phyloP scores from a whole-genome alignment of 306 rosid genomes.

The peach (Prunus persica) region Prunus_persica_NCBIv2 NC_034009.1:38233501-38234000 shows the following conservation, averaged over 20 bases:
- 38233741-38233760: slow-evolving; percentile 71
- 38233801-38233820: slow-evolving; percentile 37
- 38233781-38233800: slow-evolving; percentile 53
- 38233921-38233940: background rate
- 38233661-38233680: background rate
- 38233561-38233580: slow-evolving; percentile 72
- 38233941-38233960: background rate
- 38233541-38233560: slow-evolving; percentile 43
- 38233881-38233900: background rate
- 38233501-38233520: slow-evolving; percentile 75
- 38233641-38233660: background rate
- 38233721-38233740: background rate
- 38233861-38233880: slow-evolving; percentile 49
- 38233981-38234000: background rate
- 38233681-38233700: background rate
- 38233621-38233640: background rate
- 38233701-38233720: background rate
- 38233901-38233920: background rate
- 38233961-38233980: background rate
- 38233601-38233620: background rate
- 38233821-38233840: slow-evolving; percentile 41
- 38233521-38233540: slow-evolving; percentile 51
- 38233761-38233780: slow-evolving; percentile 65
- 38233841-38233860: slow-evolving; percentile 38
- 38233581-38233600: slow-evolving; percentile 31